phyloP scores from a whole-genome alignment of 164 flowering plant genomes.

The Nelumbo lutea region DNA sequence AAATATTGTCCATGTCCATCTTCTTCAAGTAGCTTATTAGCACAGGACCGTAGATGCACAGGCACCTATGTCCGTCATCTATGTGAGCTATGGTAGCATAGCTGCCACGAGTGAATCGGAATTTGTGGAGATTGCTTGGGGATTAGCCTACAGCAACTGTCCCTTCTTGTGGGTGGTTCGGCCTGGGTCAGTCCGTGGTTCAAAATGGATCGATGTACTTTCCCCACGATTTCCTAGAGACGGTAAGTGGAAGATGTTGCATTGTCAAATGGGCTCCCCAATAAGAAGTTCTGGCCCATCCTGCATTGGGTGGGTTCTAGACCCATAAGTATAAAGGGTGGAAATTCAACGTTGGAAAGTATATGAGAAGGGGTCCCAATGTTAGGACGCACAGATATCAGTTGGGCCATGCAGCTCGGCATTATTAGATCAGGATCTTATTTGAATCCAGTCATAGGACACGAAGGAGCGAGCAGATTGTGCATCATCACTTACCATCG shows the following conservation, averaged over 20 bases:
- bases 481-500: no score
- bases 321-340: slow-evolving; percentile 14
- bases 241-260: slow-evolving; percentile 17
- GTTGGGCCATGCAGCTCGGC: no score
- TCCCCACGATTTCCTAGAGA: slow-evolving; percentile 26
- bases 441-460: no score
- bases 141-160: slow-evolving; percentile 29
- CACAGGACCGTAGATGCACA: slow-evolving; percentile 34
- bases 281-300: slow-evolving; percentile 27
- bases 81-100: slow-evolving; percentile 41
- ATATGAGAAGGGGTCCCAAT: background rate
- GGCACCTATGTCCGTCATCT: slow-evolving; percentile 30
- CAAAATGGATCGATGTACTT: slow-evolving; percentile 1
- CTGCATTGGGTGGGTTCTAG: slow-evolving; percentile 31
- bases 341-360: background rate
- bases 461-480: no score
- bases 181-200: slow-evolving; percentile 19
- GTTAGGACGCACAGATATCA: background rate
- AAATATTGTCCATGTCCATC: slow-evolving; percentile 17
- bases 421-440: no score
- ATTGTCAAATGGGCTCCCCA: slow-evolving; percentile 38
- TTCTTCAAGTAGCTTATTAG: slow-evolving; percentile 20
- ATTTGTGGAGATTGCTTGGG: slow-evolving; percentile 33
- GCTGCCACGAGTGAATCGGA: slow-evolving; percentile 19
- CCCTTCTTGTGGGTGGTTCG: slow-evolving; percentile 48